Evolutionary conservation across 202 grass and related monocot genomes (phyloP), one percentile per base, ranked within the genome.

Genomic region (Zizania palustris): DNA sequence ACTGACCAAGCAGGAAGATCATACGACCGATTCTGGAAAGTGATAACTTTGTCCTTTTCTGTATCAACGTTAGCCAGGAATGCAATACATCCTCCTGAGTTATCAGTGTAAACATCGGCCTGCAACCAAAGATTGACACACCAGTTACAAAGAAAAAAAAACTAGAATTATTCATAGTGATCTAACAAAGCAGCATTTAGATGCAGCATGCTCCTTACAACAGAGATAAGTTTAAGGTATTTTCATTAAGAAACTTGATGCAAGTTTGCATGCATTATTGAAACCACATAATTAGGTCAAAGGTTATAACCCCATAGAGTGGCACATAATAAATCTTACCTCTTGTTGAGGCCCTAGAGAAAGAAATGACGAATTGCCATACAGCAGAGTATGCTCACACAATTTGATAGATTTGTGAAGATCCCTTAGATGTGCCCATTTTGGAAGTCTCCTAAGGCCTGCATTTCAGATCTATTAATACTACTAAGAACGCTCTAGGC

Each of bases 1-100:
- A 98, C 91, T 62, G 96, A 98, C 96, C 96, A 98, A 82, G 96
- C 73, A 61, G 96, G 96, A 88, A 99, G 63, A 88, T 65, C 83
- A 82, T 99, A 99, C 56, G 85, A 58, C 42, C 14, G 86, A 62
- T 87, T 87, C 67, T 59, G 85, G 70, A 99, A 99, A 83, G 80
- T 77, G 57, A 99, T 65, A 63, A 70, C 78, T 78, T 58, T 90
- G 63, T 99, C 91, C 49, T 93, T 88, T 70, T 83, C 67, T 73
- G 85, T 77, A 73, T 99, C 87, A 67, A 90, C 60, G 40, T 99
- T 99, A 81, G 91, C 85, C 73, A 99, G 71, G 68, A 99, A 99
- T 46, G 91, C 85, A 72, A 79, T 87, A 73, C 96, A 99, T 34
- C 89, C 87, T 38, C 96, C 96, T 44, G 89, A 98, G 22, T 80